Evolutionary conservation across 1,284 basidiomycete species (phyloP).

Genomic region (Cutaneotrichosporon spelunceum): DNA sequence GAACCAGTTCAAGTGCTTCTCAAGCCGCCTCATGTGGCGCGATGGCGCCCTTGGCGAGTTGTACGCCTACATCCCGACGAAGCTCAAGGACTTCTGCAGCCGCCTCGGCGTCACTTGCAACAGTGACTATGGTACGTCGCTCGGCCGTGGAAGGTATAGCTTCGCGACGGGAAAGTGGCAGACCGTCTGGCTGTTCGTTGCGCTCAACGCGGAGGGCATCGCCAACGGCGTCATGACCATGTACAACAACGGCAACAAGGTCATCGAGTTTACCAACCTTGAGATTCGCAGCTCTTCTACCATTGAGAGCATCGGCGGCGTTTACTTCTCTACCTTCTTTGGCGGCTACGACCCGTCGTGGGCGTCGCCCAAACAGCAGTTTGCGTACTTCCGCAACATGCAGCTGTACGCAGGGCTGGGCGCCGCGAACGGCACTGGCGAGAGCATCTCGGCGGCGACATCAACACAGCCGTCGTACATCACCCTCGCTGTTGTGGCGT

Average conservation of each 20-base stretch:
- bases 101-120: constrained; percentile 44
- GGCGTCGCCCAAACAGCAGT: constrained; percentile 47
- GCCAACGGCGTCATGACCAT: constrained; percentile 47
- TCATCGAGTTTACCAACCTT: constrained; percentile 42
- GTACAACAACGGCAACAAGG: constrained; percentile 48
- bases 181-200: constrained; percentile 47
- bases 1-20: constrained; percentile 49
- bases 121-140: constrained; percentile 50
- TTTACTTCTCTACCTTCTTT: constrained; percentile 53
- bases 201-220: constrained; percentile 43
- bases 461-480: neutral
- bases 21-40: constrained; percentile 52
- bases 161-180: constrained; percentile 48
- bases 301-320: constrained; percentile 39
- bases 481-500: neutral
- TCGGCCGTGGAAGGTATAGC: constrained; percentile 46
- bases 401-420: constrained; percentile 38
- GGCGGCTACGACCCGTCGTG: constrained; percentile 49
- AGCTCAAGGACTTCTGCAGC: constrained; percentile 34
- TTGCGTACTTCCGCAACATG: constrained; percentile 48
- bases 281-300: constrained; percentile 38
- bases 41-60: constrained; percentile 47
- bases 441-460: neutral
- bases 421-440: constrained; percentile 24
- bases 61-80: constrained; percentile 51